Evolutionary conservation across 1,139 yeast species (phyloP).

Genomic region (Pichia sp.): DNA sequence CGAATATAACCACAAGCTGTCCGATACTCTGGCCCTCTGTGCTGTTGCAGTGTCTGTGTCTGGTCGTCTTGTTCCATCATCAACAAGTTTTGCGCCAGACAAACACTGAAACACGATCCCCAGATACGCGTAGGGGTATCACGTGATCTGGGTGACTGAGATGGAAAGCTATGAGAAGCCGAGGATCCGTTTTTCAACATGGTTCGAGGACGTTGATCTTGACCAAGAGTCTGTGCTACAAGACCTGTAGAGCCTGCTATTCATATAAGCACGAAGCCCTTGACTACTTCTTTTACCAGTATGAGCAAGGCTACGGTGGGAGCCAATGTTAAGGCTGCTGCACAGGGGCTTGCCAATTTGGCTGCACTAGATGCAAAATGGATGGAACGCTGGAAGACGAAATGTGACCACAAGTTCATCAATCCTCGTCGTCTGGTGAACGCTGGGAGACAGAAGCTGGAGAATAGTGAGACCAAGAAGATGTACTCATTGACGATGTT

Average conservation of each 20-base stretch:
- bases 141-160: no score
- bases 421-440: constrained; percentile 42
- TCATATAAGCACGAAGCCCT: not conserved
- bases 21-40: no score
- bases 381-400: constrained; percentile 46
- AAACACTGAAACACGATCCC: not conserved
- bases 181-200: not conserved
- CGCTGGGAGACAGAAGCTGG: constrained; percentile 17
- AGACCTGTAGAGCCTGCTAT: not conserved
- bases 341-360: constrained; percentile 22
- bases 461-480: constrained; percentile 29
- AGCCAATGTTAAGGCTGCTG: constrained; percentile 11
- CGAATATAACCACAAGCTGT: not conserved
- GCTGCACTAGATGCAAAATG: constrained; percentile 46
- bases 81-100: not conserved
- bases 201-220: not conserved
- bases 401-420: constrained; percentile 38
- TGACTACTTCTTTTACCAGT: not conserved
- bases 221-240: not conserved
- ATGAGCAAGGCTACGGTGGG: constrained; percentile 11
- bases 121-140: not conserved
- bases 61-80: not conserved
- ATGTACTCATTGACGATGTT: constrained; percentile 82
- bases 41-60: no score
- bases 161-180: not conserved